Percentiles rank a stretch among this genome's conserved stretches.
Evolutionary conservation across 176 grass and related monocot species (phyloP).

Genomic region (Calamus simplicifolius): DNA sequence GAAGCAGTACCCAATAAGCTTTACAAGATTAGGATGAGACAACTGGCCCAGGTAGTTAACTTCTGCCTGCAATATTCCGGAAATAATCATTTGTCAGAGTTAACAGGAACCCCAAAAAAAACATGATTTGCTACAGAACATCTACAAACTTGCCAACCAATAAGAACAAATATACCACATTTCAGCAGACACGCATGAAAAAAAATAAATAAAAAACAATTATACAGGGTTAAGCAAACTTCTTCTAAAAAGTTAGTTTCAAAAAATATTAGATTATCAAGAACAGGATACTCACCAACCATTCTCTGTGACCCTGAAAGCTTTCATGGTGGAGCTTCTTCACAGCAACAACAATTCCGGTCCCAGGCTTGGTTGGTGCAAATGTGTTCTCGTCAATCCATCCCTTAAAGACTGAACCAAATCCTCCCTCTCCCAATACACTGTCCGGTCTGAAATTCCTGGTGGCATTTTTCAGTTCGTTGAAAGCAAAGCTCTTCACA

Average conservation of each 20-base stretch:
- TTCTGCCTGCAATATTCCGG: slow-evolving; percentile 42
- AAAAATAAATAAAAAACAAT: too few species aligned
- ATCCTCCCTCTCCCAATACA: slow-evolving; percentile 76
- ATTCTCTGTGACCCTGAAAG: slow-evolving; percentile 74
- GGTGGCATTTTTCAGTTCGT: slow-evolving; percentile 42
- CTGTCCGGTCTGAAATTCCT: slow-evolving; percentile 75
- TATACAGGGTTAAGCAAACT: too few species aligned
- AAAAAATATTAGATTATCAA: too few species aligned
- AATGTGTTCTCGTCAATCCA: slow-evolving; percentile 74
- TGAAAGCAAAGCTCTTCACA: slow-evolving; percentile 67
- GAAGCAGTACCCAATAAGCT: slow-evolving; percentile 66
- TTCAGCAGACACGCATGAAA: too few species aligned
- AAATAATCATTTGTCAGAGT: background rate
- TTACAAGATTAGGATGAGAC: slow-evolving; percentile 63
- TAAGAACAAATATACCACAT: too few species aligned
- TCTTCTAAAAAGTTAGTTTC: too few species aligned
- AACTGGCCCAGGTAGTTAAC: slow-evolving; percentile 66
- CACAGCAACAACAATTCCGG: slow-evolving; percentile 71
- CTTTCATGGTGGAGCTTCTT: slow-evolving; percentile 92
- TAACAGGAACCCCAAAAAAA: background rate
- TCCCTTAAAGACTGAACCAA: slow-evolving; percentile 75
- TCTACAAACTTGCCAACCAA: too few species aligned
- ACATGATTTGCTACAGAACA: background rate
- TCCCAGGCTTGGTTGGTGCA: slow-evolving; percentile 43
- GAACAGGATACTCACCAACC: slow-evolving; percentile 43